These are phyloP conservation scores for Trichoderma virens DNA, from an alignment of 495 filamentous ascomycete species.

Conservation along the genomic window DNA sequence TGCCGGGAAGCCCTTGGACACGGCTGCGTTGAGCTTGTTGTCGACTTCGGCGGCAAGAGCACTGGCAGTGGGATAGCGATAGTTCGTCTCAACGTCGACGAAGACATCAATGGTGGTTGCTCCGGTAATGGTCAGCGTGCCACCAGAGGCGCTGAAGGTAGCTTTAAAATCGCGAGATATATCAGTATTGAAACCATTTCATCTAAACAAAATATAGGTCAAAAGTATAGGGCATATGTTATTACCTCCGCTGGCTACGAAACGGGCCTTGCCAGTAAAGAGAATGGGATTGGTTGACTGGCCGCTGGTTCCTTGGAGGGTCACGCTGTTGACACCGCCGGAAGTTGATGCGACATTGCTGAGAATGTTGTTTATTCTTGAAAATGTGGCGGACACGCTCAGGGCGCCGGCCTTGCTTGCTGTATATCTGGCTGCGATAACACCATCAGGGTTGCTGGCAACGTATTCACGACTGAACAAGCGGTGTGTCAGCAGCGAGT, in stretches of 20 bases:
- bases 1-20: conserved; percentile 14
- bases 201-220: conserved; percentile 7
- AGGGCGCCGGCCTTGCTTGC: conserved; percentile 16
- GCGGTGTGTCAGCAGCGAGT: not conserved
- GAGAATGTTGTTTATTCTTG: not conserved
- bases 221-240: too few species aligned
- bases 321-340: conserved; percentile 16
- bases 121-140: conserved; percentile 16
- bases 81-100: conserved; percentile 19
- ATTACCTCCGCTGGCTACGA: conserved; percentile 18
- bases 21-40: conserved; percentile 19
- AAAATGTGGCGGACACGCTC: not conserved
- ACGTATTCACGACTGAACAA: conserved; percentile 25
- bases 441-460: conserved; percentile 33
- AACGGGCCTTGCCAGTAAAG: conserved; percentile 24
- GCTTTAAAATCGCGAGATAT: conserved; percentile 19
- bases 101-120: conserved; percentile 18
- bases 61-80: conserved; percentile 15
- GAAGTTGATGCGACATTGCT: not conserved
- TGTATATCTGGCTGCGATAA: conserved; percentile 34
- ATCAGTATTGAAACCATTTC: not conserved
- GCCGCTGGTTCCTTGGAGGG: conserved; percentile 32
- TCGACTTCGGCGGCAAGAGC: conserved; percentile 23
- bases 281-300: conserved; percentile 26
- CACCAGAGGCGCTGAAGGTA: conserved; percentile 16